Evolutionary conservation across 208 protist genomes (phyloP), one percentile per base, ranked within the genome.

Genomic region (Novymonas esmeraldas): DNA sequence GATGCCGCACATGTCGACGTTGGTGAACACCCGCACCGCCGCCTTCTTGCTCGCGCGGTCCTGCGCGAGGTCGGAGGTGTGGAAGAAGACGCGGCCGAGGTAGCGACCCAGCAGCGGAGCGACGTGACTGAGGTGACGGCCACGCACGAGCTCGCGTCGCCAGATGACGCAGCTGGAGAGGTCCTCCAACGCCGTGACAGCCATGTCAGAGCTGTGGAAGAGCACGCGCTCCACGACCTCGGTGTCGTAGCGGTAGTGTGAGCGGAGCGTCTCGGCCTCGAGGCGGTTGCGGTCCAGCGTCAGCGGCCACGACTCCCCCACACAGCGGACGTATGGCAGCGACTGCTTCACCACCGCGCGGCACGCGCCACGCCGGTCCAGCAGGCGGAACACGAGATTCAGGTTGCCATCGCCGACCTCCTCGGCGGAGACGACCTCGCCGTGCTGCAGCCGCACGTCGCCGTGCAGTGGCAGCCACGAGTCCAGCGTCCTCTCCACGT

Each of bases 401-500:
- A 82, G 36, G 48, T 82, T 78, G 59, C 77, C 77, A 28, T 72
- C 77, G 16, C 71, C 60, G 2, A 79, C 66, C 42, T 78, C 77
- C 42, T 73, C 68, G 0, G 77, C 62, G 31, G 26, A 44, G 9
- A 39, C 38, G 22, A 79, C 24, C 59, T 71, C 50, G 45, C 72
- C 61, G 29, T 50, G 64, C 18, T 29, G 26, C 16, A 79, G 45
- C 33, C 62, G 54, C 5, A 41, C 29, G 33, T 52, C 64, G 51
- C 48, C 55, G 29, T 56, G 49, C 44, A 64, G 42, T 2, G 54
- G 50, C 16, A 61, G 46, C 61, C 59, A 78, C 34, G 20, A 44
- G 1, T 49, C 39, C 10, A 75, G 42, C 51, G 66, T 79, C 38
- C 34, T 44, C 63, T 72, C 62, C 3, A 68, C 68, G 54, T 75